Conservation (phyloP, 495 filamentous ascomycete genomes). For the Hypoxylon trugodes region DNA sequence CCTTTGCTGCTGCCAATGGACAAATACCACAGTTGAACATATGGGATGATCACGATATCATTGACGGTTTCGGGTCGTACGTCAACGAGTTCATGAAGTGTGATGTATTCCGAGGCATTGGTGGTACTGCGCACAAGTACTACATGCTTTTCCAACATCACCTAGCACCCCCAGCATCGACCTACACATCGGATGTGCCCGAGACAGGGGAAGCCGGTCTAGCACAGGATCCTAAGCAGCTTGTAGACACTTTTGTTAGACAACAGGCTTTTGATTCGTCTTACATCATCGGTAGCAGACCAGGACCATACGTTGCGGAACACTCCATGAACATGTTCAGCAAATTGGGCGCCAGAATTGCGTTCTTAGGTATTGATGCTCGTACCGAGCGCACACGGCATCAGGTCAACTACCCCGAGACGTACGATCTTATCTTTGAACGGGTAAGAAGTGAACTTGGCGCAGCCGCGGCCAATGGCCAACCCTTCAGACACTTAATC, state of each 20-base stretch:
- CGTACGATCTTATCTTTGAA: slow-evolving; percentile 82
- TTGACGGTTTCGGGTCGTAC: slow-evolving; percentile 93
- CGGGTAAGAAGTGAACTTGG: slow-evolving; percentile 72
- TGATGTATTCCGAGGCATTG: slow-evolving; percentile 89
- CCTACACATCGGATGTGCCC: slow-evolving; percentile 71
- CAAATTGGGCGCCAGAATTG: slow-evolving; percentile 83
- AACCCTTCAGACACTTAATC: slow-evolving; percentile 80
- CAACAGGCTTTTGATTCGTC: slow-evolving; percentile 67
- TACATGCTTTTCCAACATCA: slow-evolving; percentile 97
- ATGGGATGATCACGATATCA: slow-evolving; percentile 94
- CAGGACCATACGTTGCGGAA: slow-evolving; percentile 83
- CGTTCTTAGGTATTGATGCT: slow-evolving; percentile 88
- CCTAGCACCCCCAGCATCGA: slow-evolving; percentile 78
- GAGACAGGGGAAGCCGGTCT: slow-evolving; percentile 49
- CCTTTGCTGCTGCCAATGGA: slow-evolving; percentile 83
- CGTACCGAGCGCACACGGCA: slow-evolving; percentile 91
- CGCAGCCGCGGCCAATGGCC: slow-evolving; percentile 56
- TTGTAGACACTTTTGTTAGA: slow-evolving; percentile 73
- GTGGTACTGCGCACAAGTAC: slow-evolving; percentile 85
- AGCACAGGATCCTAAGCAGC: slow-evolving; percentile 70
- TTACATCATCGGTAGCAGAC: slow-evolving; percentile 79
- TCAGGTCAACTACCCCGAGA: slow-evolving; percentile 89
- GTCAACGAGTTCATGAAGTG: slow-evolving; percentile 94
- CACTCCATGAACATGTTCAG: slow-evolving; percentile 81
- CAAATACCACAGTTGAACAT: slow-evolving; percentile 93